phyloP scores from a whole-genome alignment of 1,139 yeast species.

The Sugiyamaella japonica region DNA sequence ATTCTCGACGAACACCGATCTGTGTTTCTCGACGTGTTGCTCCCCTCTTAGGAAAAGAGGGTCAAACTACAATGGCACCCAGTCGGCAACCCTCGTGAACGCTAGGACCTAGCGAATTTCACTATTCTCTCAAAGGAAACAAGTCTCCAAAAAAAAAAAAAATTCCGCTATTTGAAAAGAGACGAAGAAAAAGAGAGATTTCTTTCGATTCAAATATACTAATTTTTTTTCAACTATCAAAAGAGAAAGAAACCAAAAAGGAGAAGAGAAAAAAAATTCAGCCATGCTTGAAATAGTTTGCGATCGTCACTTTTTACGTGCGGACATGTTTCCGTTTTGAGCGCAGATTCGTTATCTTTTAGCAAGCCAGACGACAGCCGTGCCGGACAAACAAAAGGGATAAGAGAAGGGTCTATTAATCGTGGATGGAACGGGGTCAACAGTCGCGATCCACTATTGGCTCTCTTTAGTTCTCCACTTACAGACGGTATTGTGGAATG shows the following conservation, averaged over 20 bases:
- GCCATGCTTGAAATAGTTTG: not conserved
- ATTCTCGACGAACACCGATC: slow-evolving; percentile 24
- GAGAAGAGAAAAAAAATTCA: not conserved
- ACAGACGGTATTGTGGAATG: no score
- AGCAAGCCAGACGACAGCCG: not conserved
- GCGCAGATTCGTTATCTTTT: not conserved
- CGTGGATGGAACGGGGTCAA: no score
- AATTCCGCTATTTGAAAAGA: slow-evolving; percentile 7
- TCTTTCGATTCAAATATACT: slow-evolving; percentile 10
- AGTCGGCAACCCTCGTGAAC: slow-evolving; percentile 31
- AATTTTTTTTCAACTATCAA: not conserved
- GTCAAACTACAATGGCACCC: slow-evolving; percentile 19
- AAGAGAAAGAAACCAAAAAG: not conserved
- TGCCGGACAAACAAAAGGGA: not conserved
- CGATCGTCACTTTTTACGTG: not conserved
- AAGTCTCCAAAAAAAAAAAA: slow-evolving; percentile 5
- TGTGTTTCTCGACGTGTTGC: slow-evolving; percentile 15
- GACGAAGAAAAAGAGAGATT: not conserved
- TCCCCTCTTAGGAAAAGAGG: slow-evolving; percentile 23
- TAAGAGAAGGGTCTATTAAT: no score
- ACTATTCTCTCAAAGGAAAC: slow-evolving; percentile 10
- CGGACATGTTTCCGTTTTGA: slow-evolving; percentile 4
- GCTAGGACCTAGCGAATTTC: slow-evolving; percentile 23
- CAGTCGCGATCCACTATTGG: no score
- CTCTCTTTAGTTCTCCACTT: no score